A percentile compares a stretch with the other conserved stretches of the same genome.
phyloP scores from a whole-genome alignment of 73 alveolate species.

The Paramecium pentaurelia region DNA sequence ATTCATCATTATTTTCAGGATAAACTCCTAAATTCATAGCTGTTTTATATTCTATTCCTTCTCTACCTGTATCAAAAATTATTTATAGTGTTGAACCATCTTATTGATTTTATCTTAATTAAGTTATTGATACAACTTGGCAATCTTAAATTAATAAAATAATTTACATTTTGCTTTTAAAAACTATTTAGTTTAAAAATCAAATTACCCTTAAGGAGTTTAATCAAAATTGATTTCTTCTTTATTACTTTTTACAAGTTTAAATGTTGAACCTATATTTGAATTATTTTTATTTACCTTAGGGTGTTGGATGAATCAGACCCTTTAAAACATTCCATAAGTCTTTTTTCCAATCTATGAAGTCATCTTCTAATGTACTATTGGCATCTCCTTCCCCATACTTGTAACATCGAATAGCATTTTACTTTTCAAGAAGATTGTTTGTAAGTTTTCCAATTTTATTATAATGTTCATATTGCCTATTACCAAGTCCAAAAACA shows the following conservation, averaged over 20 bases:
- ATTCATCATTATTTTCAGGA: slow-evolving; percentile 76
- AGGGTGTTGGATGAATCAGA: background rate
- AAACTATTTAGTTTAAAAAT: slow-evolving; percentile 61
- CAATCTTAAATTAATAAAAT: background rate
- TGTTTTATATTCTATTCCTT: slow-evolving; percentile 72
- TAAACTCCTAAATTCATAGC: slow-evolving; percentile 85
- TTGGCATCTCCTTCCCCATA: slow-evolving; percentile 75
- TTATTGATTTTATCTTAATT: slow-evolving; percentile 72
- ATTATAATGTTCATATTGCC: slow-evolving; percentile 75
- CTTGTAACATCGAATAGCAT: slow-evolving; percentile 64
- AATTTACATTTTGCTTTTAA: slow-evolving; percentile 17
- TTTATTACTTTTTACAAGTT: background rate
- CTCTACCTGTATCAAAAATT: slow-evolving; percentile 64
- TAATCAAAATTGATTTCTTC: slow-evolving; percentile 23
- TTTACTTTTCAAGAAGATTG: slow-evolving; percentile 57
- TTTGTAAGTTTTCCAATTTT: slow-evolving; percentile 69
- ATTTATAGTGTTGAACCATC: slow-evolving; percentile 90
- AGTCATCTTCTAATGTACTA: slow-evolving; percentile 70
- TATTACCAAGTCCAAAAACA: slow-evolving; percentile 79
- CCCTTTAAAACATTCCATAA: slow-evolving; percentile 63
- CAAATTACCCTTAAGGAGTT: slow-evolving; percentile 20
- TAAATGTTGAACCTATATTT: background rate
- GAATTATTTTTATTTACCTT: background rate
- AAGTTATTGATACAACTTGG: slow-evolving; percentile 61
- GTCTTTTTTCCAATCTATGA: slow-evolving; percentile 69